These are phyloP conservation scores for Dictyostelium capitatum DNA, from an alignment of 78 protist species.

Conservation along the genomic window DNA sequence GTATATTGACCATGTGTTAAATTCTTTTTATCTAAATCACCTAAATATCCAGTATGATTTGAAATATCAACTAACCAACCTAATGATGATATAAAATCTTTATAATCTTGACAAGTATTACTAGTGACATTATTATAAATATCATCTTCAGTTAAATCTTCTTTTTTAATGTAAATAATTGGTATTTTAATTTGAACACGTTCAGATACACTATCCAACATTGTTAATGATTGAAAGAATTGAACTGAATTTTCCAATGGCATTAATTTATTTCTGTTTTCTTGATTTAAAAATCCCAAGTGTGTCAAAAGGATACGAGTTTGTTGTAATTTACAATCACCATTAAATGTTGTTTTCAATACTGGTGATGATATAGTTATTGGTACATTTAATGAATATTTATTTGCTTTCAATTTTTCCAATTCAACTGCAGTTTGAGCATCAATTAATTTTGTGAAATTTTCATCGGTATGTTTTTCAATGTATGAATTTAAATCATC, in stretches of 20 bases:
- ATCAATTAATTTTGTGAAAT: not conserved
- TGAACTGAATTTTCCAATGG: conserved; percentile 46
- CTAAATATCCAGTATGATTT: conserved; percentile 37
- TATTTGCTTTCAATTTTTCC: not conserved
- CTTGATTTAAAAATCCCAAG: conserved; percentile 33
- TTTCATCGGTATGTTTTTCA: conserved; percentile 11
- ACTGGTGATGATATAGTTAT: not conserved
- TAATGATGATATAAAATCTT: conserved; percentile 18
- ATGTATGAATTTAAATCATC: not conserved
- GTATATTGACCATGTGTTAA: conserved; percentile 32
- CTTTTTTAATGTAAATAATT: conserved; percentile 20
- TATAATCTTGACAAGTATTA: conserved; percentile 26
- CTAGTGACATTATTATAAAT: conserved; percentile 1
- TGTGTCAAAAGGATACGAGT: conserved; percentile 31
- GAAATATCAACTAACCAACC: conserved; percentile 67
- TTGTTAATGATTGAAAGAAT: conserved; percentile 44
- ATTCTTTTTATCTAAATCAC: conserved; percentile 43
- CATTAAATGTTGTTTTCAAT: conserved; percentile 3
- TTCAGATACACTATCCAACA: conserved; percentile 48
- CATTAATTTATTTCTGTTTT: conserved; percentile 6
- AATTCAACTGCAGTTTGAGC: conserved; percentile 3
- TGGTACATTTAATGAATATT: not conserved
- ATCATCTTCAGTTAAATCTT: conserved; percentile 44
- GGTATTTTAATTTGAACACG: conserved; percentile 46
- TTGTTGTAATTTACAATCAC: conserved; percentile 73